Conservation (phyloP, 2,329 filamentous ascomycete species). For the Ceratocystis diversiconidia region DNA sequence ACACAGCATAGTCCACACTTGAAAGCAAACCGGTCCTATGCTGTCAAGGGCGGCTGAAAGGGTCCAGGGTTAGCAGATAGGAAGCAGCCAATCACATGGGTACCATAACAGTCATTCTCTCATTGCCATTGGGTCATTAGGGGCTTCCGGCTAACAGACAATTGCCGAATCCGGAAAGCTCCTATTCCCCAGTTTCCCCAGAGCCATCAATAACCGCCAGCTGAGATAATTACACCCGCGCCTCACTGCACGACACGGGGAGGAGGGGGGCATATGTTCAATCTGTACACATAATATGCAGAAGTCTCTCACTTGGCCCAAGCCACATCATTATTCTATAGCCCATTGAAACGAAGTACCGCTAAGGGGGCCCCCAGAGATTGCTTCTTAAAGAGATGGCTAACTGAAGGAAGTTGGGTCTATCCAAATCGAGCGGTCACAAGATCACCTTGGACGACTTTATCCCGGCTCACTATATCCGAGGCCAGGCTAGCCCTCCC, state of each 20-base stretch:
- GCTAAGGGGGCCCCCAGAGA: too few species aligned
- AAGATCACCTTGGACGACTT: conserved; percentile 14
- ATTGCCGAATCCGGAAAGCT: conserved; percentile 13
- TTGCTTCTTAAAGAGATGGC: neutral
- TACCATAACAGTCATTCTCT: neutral
- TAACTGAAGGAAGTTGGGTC: neutral
- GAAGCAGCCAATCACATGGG: neutral
- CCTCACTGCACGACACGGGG: too few species aligned
- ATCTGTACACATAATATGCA: too few species aligned
- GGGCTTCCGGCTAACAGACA: conserved; percentile 17
- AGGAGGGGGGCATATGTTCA: too few species aligned
- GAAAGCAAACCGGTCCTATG: neutral
- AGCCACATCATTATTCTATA: too few species aligned
- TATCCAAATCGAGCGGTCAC: conserved; percentile 11
- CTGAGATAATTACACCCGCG: neutral
- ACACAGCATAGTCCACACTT: too few species aligned
- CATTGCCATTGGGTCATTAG: conserved; percentile 7
- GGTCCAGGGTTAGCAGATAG: neutral
- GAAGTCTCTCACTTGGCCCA: too few species aligned
- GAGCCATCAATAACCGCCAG: neutral
- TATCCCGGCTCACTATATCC: conserved; percentile 18
- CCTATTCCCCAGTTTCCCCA: conserved; percentile 1
- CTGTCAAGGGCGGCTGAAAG: neutral
- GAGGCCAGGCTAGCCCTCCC: conserved; percentile 10
- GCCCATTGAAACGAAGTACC: too few species aligned